Evolutionary conservation across 129 eudicot species (phyloP).

Genomic region (sunflower (Helianthus annuus)): DNA sequence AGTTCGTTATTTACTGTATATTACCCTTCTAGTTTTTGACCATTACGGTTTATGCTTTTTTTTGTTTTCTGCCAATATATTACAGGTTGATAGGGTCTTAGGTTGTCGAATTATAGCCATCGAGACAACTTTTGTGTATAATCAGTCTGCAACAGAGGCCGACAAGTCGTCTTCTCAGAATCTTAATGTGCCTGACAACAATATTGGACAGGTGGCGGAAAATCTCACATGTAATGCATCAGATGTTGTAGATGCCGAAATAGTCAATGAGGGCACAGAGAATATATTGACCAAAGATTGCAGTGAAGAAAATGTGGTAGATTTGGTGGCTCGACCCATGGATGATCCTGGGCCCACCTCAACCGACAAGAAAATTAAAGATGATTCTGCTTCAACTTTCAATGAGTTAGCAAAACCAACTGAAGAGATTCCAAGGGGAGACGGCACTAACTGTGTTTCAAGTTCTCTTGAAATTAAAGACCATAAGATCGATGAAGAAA

Average conservation of each 20-base stretch:
- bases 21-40: not conserved
- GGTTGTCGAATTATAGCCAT: conserved; percentile 75
- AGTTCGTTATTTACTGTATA: not conserved
- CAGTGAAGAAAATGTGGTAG: conserved; percentile 35
- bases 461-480: conserved; percentile 29
- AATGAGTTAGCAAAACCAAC: conserved; percentile 21
- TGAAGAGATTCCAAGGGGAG: conserved; percentile 25
- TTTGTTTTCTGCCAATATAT: not conserved
- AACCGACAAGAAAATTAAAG: conserved; percentile 27
- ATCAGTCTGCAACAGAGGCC: conserved; percentile 30
- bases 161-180: conserved; percentile 28
- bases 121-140: conserved; percentile 18
- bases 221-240: conserved; percentile 30
- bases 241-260: conserved; percentile 27
- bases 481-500: conserved; percentile 21
- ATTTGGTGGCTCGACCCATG: conserved; percentile 21
- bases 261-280: conserved; percentile 21
- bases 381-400: conserved; percentile 17
- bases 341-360: conserved; percentile 26
- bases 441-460: conserved; percentile 3
- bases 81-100: conserved; percentile 88
- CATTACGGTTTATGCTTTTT: not conserved
- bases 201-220: conserved; percentile 25
- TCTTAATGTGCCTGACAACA: conserved; percentile 27
- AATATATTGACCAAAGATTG: conserved; percentile 38